These are phyloP conservation scores for Anethum foeniculum DNA, from an alignment of 140 eudicot genomes.

Conservation along the genomic window DNA sequence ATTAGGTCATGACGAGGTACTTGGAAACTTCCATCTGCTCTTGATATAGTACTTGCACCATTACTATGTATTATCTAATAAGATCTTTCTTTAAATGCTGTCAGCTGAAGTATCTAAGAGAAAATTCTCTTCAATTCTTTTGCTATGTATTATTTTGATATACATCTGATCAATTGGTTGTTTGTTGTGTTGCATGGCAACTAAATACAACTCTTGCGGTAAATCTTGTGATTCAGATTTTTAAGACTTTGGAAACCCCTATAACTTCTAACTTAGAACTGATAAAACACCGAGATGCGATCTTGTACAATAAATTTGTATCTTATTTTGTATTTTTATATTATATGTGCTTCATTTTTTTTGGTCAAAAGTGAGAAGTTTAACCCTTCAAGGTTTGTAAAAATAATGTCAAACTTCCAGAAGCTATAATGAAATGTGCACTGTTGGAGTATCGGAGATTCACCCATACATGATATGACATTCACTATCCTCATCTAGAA, in stretches of 20 bases:
- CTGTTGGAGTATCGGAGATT: no score
- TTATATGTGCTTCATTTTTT: neutral
- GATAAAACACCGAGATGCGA: neutral
- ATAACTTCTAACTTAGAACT: neutral
- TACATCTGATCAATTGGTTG: neutral
- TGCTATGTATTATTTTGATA: neutral
- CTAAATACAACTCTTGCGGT: neutral
- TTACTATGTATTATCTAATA: neutral
- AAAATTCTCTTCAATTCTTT: neutral
- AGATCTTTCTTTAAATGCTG: neutral
- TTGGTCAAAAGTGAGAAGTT: neutral
- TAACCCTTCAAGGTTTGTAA: neutral
- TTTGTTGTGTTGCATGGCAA: neutral
- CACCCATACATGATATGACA: neutral
- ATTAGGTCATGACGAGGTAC: conserved; percentile 90
- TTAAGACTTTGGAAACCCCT: neutral
- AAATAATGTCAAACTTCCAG: neutral
- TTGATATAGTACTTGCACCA: neutral
- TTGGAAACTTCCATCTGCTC: neutral
- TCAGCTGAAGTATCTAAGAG: neutral
- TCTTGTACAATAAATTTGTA: neutral
- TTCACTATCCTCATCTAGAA: neutral
- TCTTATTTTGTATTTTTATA: neutral
- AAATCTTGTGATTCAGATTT: neutral
- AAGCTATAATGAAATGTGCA: neutral